Evolutionary conservation across 2,329 filamentous ascomycete genomes (phyloP).

Genomic region (Orbilia oligospora): DNA sequence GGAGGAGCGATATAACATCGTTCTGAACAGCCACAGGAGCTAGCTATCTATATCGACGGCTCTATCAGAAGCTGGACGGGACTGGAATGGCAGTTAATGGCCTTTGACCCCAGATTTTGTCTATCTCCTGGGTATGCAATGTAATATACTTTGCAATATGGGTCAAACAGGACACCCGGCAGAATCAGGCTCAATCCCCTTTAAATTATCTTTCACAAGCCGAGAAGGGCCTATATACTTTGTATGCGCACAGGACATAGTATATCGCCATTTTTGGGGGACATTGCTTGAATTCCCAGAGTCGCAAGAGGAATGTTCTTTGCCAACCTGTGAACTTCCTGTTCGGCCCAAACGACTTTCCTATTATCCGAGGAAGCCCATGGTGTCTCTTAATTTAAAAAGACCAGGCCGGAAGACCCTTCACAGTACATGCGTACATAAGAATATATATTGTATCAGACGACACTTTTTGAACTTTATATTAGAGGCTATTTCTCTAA

Average conservation of each 20-base stretch:
- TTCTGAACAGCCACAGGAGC: conserved; percentile 39
- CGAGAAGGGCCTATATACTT: conserved; percentile 20
- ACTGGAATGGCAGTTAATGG: conserved; percentile 15
- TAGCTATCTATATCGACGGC: conserved; percentile 16
- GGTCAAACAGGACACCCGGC: conserved; percentile 46
- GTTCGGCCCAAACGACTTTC: conserved; percentile 48
- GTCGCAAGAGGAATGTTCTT: conserved; percentile 50
- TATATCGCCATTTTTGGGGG: conserved; percentile 43
- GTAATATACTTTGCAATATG: conserved; percentile 47
- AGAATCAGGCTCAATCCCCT: conserved; percentile 41
- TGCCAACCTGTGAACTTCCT: conserved; percentile 52
- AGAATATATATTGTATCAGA: conserved; percentile 23
- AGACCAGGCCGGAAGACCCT: conserved; percentile 16
- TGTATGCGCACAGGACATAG: not conserved
- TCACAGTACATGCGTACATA: no score
- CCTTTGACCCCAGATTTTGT: conserved; percentile 31
- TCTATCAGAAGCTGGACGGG: conserved; percentile 50
- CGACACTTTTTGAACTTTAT: conserved; percentile 9
- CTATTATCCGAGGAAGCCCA: conserved; percentile 54
- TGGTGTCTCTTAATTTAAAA: conserved; percentile 34
- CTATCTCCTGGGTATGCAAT: conserved; percentile 29
- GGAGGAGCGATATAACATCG: conserved; percentile 29
- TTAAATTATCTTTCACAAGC: conserved; percentile 43
- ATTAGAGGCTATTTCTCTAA: not conserved
- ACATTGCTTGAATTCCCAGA: conserved; percentile 39